A percentile compares a stretch with the other conserved stretches of the same genome.
phyloP scores from a whole-genome alignment of 805 yeast species.

The Lachancea nothofagi region DNA sequence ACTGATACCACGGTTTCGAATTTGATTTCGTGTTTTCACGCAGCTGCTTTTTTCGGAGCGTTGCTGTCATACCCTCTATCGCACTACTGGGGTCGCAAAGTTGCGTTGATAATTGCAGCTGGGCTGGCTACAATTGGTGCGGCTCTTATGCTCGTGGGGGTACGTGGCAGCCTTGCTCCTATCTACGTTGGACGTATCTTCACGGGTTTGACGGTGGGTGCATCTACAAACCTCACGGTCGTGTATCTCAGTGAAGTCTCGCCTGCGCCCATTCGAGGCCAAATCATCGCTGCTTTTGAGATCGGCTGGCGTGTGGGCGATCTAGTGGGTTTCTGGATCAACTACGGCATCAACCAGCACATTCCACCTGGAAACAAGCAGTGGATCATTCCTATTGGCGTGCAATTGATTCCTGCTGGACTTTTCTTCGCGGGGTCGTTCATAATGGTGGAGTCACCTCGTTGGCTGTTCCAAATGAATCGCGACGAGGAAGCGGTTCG shows the following conservation, averaged over 20 bases:
- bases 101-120: constrained; percentile 38
- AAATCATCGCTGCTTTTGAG: constrained; percentile 43
- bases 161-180: constrained; percentile 37
- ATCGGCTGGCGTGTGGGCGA: constrained; percentile 47
- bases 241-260: constrained; percentile 42
- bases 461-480: constrained; percentile 38
- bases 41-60: constrained; percentile 48
- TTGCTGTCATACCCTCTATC: constrained; percentile 40
- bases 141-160: constrained; percentile 37
- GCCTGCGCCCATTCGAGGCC: constrained; percentile 43
- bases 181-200: constrained; percentile 49
- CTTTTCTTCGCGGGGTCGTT: constrained; percentile 37
- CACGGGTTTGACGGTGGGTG: constrained; percentile 50
- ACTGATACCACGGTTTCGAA: constrained; percentile 34
- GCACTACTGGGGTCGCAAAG: constrained; percentile 37
- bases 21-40: constrained; percentile 46
- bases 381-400: constrained; percentile 45
- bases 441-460: constrained; percentile 42
- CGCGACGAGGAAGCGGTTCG: constrained; percentile 33
- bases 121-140: constrained; percentile 40
- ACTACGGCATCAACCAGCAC: constrained; percentile 41
- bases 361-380: constrained; percentile 33
- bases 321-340: constrained; percentile 45
- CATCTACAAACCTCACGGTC: constrained; percentile 45
- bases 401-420: constrained; percentile 43